Base-by-base conservation (phyloP, 768 basidiomycete genomes). In the Zangia roseola region DNA sequence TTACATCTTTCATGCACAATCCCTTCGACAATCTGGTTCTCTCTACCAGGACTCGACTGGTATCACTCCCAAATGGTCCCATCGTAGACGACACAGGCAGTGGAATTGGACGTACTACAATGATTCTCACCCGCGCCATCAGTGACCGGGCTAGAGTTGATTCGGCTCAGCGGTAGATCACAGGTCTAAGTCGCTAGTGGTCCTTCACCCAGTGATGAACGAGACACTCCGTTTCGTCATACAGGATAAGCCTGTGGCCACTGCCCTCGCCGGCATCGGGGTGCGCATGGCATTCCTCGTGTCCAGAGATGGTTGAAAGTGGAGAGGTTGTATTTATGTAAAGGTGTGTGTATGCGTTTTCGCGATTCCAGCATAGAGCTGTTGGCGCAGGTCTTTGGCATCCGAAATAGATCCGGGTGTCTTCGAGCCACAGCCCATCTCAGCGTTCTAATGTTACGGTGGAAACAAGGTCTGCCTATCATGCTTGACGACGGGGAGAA, bases 401-500 rank as follows among this genome's bases (percentile, higher is more conserved):
- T 34, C 34, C 36, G 14, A 45, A 21, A 33, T 44, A 82, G 85
- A 76, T 2, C 88, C 90, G 57, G 86, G 89, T 68, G 90, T 90
- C 62, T 90, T 91, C 62, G 77, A 73, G 5, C 77, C 81, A 0
- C 88, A 91, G 58, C 67, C 69, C 1, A 45, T 62, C 13, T 51
- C 64, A 4, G n/a, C 77, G 77, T 2, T 34, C 40, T 24, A 43
- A 78, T 44, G 73, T 84, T 50, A 77, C 84, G 0, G 80, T 88
- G n/a, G n/a, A n/a, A n/a, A 6, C 91, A 83, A 60, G 71, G 90
- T 28, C 70, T 89, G 25, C 80, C 87, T 20, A 81, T 83, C 17
- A 78, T 89, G 33, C 71, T 87, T 26, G 88, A 91, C 56, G 88
- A 91, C 58, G 90, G 88, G 88, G 82, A 86, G 1, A 84, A 90